A percentile compares a stretch with the other conserved stretches of the same genome.
phyloP scores from a whole-genome alignment of 441 rosid species.

The Corymbia citriodora region DNA sequence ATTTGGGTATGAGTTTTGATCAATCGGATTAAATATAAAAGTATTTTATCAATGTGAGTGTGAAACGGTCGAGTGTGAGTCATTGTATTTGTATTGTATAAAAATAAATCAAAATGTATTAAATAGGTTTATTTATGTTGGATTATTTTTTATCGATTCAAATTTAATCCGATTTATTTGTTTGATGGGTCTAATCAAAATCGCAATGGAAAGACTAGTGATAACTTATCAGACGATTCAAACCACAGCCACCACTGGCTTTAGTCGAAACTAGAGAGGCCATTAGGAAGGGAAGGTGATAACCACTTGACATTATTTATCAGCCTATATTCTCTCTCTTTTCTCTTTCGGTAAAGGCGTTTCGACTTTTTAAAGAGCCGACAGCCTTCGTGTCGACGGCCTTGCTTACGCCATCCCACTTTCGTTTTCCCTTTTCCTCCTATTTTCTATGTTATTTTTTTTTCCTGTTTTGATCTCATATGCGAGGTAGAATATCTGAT shows the following conservation, averaged over 20 bases:
- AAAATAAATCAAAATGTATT: too few species aligned
- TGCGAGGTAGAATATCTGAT: background rate
- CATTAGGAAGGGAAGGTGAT: background rate
- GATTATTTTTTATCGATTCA: too few species aligned
- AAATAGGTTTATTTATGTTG: background rate
- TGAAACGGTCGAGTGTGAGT: too few species aligned
- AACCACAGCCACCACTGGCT: background rate
- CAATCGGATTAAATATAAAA: too few species aligned
- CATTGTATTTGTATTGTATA: too few species aligned
- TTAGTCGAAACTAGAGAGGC: background rate
- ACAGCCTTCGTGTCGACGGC: background rate
- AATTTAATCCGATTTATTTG: too few species aligned
- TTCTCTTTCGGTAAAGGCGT: background rate
- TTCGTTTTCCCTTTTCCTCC: background rate
- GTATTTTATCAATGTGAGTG: rapidly evolving
- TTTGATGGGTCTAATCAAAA: background rate
- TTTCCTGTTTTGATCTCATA: background rate
- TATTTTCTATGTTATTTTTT: background rate
- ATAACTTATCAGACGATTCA: background rate
- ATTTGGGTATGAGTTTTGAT: too few species aligned
- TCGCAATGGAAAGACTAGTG: background rate
- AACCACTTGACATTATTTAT: background rate
- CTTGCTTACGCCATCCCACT: background rate
- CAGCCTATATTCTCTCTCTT: background rate
- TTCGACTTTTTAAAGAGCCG: background rate